Conservation (phyloP, 148 eudicot species). For the Rhododendron kiyosumense region DNA sequence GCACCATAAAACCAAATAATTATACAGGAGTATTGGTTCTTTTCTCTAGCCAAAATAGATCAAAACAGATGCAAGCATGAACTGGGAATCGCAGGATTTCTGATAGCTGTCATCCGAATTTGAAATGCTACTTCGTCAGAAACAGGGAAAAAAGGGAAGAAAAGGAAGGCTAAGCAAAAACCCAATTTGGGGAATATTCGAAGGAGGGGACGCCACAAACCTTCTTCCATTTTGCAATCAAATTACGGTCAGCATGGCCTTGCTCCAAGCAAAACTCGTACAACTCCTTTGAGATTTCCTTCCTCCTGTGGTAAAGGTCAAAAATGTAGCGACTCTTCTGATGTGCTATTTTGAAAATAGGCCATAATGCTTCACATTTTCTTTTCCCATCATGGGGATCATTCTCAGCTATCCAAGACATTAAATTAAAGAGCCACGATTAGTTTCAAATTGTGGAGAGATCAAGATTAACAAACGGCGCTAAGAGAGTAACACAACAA, state of each 20-base stretch:
- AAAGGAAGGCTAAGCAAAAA: background rate
- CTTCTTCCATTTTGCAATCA: conserved; percentile 77
- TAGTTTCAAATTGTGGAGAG: background rate
- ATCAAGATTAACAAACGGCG: background rate
- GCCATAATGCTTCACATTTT: conserved; percentile 63
- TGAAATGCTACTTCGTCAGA: background rate
- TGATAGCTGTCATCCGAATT: background rate
- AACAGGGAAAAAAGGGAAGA: background rate
- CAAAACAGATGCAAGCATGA: background rate
- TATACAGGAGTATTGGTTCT: background rate
- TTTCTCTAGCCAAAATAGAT: background rate
- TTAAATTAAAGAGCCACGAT: background rate
- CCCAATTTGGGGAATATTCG: background rate
- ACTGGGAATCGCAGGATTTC: background rate
- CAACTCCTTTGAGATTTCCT: conserved; percentile 55
- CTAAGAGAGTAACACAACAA: background rate
- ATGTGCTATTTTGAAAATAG: conserved; percentile 62
- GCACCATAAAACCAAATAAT: background rate
- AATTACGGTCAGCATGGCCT: conserved; percentile 58
- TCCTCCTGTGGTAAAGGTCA: conserved; percentile 53
- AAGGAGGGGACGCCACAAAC: conserved; percentile 14
- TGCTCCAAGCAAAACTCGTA: conserved; percentile 64
- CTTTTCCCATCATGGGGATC: conserved; percentile 62
- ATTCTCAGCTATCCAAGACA: conserved; percentile 40
- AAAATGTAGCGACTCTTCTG: conserved; percentile 57